Base-by-base conservation (phyloP, 257 asterid genomes). In the Osmanthus fragrans region DNA sequence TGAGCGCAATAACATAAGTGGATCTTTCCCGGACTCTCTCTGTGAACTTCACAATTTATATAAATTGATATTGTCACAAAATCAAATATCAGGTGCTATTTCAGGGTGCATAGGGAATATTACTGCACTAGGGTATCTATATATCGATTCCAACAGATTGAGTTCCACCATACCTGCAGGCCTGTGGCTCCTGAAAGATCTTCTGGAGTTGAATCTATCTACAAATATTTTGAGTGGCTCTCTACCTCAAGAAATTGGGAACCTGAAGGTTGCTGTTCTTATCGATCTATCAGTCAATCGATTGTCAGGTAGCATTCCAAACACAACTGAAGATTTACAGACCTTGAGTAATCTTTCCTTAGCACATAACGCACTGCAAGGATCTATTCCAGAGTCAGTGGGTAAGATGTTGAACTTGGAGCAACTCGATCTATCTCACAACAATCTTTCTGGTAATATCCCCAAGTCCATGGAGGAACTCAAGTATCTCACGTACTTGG, bases 211-310 rank as follows among this genome's bases (percentile, higher is more conserved):
- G 60, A 34, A 58, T 4, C 39, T 7, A 80, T 75, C 7, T 80
- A 66, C 15, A 80, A 67, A 19, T 68, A 65, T 2, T 56, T 73
- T 7, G 79, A 80, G 56, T 37, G 25, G 68, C 71, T 71, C 34
- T 29, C 23, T 4, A 16, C 74, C 56, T 25, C 37, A 34, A 34
- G 37, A 34, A 34, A 5, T 34, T 34, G 37, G 37, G 37, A 34
- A 34, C 37, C 37, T 34, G 7, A 34, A 34, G 7, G 37, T 0
- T 34, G 37, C 37, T 4, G 0, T 4, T 34, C 7, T 34, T 0
- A 34, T 34, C 5, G 7, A 34, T 34, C 6, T 34, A 34, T 34
- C 32, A 30, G 32, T 30, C 32, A 30, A 30, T 30, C 32, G 32
- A 30, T 30, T 30, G 2, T 33, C 6, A 5, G 37, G 37, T 34